Conservation (phyloP, 2,329 filamentous ascomycete species). For the Xylariaceae sp. region DNA sequence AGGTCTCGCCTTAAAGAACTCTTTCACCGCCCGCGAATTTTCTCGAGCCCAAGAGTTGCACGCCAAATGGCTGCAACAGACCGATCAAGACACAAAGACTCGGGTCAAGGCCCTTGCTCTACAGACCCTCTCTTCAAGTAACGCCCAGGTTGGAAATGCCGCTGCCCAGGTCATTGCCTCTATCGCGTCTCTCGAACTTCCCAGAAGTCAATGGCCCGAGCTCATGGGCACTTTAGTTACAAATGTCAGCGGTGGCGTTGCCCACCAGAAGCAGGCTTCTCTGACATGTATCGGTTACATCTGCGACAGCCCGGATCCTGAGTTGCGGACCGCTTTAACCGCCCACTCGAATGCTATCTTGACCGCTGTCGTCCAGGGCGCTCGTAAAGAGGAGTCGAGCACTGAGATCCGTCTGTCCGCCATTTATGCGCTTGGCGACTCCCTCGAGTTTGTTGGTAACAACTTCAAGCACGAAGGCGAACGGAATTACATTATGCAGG, state of each 20-base stretch:
- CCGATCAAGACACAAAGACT: conserved; percentile 74
- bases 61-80: conserved; percentile 83
- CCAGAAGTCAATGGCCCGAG: conserved; percentile 87
- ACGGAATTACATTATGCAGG: conserved; percentile 99
- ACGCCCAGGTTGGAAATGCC: conserved; percentile 78
- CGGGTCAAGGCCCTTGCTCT: conserved; percentile 88
- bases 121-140: conserved; percentile 74
- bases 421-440: conserved; percentile 90
- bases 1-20: conserved; percentile 95
- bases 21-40: conserved; percentile 90
- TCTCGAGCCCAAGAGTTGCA: conserved; percentile 84
- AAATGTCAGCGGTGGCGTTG: conserved; percentile 81
- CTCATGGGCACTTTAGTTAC: conserved; percentile 84
- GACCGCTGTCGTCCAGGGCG: conserved; percentile 95
- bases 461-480: conserved; percentile 99
- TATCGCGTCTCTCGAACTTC: conserved; percentile 91
- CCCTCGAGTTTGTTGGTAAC: conserved; percentile 92
- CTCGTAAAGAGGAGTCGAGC: conserved; percentile 92
- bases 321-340: conserved; percentile 74
- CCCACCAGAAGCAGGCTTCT: conserved; percentile 89
- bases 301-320: conserved; percentile 88
- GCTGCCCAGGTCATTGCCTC: conserved; percentile 93
- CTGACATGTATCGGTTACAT: conserved; percentile 97
- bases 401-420: conserved; percentile 85
- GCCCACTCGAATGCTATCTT: conserved; percentile 95